Percentiles rank a stretch among this genome's conserved stretches.
These are phyloP conservation scores for Psilocybe tampanensis DNA, from an alignment of 768 basidiomycete genomes.

Conservation along the genomic window DNA sequence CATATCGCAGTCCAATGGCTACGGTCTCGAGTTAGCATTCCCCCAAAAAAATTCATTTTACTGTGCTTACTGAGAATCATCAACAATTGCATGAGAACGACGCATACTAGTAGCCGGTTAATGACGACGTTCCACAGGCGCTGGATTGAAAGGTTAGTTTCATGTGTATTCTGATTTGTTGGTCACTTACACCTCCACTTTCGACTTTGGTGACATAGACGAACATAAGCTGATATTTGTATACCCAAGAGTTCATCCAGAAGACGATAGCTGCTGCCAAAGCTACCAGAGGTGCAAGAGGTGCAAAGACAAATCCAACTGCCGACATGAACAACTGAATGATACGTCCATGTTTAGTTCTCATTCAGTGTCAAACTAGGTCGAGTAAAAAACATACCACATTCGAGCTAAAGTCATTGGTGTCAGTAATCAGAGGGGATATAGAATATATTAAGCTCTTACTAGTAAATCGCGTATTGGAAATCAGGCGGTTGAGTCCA, in stretches of 20 bases:
- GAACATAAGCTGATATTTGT: slow-evolving; percentile 89
- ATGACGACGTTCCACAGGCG: slow-evolving; percentile 93
- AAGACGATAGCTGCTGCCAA: slow-evolving; percentile 72
- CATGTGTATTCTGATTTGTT: background rate
- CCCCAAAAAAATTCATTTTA: background rate
- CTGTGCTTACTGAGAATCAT: slow-evolving; percentile 79
- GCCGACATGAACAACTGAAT: slow-evolving; percentile 69
- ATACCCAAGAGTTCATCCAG: slow-evolving; percentile 71
- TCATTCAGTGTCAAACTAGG: background rate
- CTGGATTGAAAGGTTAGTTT: slow-evolving; percentile 35
- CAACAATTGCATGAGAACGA: slow-evolving; percentile 84
- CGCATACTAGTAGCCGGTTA: slow-evolving; percentile 81
- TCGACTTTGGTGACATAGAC: slow-evolving; percentile 78
- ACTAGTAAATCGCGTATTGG: slow-evolving; percentile 76
- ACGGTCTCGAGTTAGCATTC: slow-evolving; percentile 8
- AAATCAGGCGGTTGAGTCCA: slow-evolving; percentile 79
- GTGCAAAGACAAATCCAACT: slow-evolving; percentile 82
- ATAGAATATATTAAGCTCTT: slow-evolving; percentile 20
- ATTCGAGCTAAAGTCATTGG: slow-evolving; percentile 23
- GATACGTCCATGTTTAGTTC: background rate
- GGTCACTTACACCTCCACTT: slow-evolving; percentile 69
- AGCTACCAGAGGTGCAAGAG: slow-evolving; percentile 79
- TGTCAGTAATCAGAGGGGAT: background rate
- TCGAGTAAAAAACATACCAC: slow-evolving; percentile 24
- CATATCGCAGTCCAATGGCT: slow-evolving; percentile 87